Base-by-base conservation (phyloP, 768 basidiomycete species). In the Pisolithus microcarpus region DNA sequence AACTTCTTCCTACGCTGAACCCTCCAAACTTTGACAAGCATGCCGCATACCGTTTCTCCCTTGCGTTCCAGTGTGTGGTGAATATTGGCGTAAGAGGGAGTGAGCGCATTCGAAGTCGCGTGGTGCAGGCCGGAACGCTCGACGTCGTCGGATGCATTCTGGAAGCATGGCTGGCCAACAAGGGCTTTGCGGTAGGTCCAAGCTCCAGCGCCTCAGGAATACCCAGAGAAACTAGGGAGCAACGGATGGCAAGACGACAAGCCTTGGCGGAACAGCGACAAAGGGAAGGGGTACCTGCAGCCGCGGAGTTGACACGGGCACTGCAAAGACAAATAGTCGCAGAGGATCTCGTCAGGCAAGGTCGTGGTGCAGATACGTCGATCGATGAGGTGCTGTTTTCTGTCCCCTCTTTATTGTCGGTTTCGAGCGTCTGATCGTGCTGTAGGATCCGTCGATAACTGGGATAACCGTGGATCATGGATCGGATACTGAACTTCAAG, bases 1-100 rank as follows among this genome's bases (percentile, higher is more conserved):
- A 80, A 53, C 72, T 74, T 5, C 56, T 70, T 0, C 83, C 87
- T 0, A 80, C 78, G 1, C 76, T 87, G 38, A 85, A 85, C 57
- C 87, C 87, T 0, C 72, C 74, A 23, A 65, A 74, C 0, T 90
- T 81, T 56, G 90, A 91, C 70, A 88, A 87, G 53, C 85, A 87
- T 59, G 85, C 89, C 26, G 89, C 90, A 0, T 88, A 89, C 60
- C 81, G 90, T 8, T 95, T 96, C 64, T 85, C 86, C 0, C 80
- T 97, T 52, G 95, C 95, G 1, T 94, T 99, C 63, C 93, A 97
- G 63, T 96, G 91, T 61, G 84, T 98, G 42, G 93, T 94, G 55
- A 98, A 99, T 67, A 91, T 97, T 60, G 95, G 95, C 36, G 94
- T 98, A 0, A 75, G 95, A 28, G 95, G 95, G n/a, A 87, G 81